These are phyloP conservation scores for Vitellaria paradoxa DNA, from an alignment of 179 eudicot genomes.

Conservation along the genomic window DNA sequence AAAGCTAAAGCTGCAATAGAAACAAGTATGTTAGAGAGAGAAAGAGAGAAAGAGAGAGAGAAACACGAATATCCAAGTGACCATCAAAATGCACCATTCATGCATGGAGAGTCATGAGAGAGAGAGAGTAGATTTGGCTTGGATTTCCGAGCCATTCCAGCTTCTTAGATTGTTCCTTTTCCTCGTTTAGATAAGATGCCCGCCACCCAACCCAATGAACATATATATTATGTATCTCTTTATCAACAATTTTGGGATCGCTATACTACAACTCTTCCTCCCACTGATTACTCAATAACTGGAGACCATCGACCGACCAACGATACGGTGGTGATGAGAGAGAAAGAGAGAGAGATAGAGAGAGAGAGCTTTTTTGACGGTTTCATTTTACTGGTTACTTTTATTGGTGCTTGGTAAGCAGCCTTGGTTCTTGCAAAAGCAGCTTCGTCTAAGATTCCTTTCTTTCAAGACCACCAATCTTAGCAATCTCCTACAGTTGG, in stretches of 20 bases:
- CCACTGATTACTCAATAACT: conserved; percentile 14
- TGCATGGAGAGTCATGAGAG: too few species aligned
- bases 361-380: conserved; percentile 11
- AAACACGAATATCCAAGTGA: conserved; percentile 8
- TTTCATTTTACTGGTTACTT: neutral
- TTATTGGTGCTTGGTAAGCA: conserved; percentile 27
- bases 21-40: too few species aligned
- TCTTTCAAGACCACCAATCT: conserved; percentile 16
- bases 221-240: neutral
- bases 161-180: too few species aligned
- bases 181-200: too few species aligned
- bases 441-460: conserved; percentile 22
- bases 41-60: too few species aligned
- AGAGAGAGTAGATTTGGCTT: too few species aligned
- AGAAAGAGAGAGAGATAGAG: conserved; percentile 3
- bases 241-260: conserved; percentile 11
- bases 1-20: neutral
- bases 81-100: neutral
- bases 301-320: neutral
- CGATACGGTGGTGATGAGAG: neutral
- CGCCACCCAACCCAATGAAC: too few species aligned
- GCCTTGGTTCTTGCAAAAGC: conserved; percentile 30
- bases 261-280: neutral
- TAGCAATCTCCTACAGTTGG: too few species aligned
- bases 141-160: too few species aligned